These are phyloP conservation scores for Diaporthe eres DNA, from an alignment of 2,329 filamentous ascomycete species.

Conservation along the genomic window DNA sequence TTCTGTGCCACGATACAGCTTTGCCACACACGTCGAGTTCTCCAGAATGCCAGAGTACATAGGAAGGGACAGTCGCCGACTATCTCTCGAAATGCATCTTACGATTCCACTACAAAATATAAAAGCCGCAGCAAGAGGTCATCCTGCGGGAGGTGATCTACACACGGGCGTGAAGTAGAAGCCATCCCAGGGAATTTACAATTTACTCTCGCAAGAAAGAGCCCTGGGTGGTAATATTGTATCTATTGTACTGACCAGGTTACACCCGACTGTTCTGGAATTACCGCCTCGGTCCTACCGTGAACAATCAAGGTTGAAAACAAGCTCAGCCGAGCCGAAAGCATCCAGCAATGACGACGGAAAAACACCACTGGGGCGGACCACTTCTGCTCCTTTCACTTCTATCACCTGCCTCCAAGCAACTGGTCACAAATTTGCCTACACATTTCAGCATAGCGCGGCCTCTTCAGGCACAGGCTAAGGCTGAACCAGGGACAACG, in stretches of 20 bases:
- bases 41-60: background rate
- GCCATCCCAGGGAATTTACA: too few species aligned
- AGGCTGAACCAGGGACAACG: conserved; percentile 6
- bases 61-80: background rate
- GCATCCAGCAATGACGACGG: conserved; percentile 7
- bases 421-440: conserved; percentile 4
- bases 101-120: background rate
- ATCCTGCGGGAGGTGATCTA: background rate
- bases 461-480: background rate
- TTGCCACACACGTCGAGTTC: background rate
- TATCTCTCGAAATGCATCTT: background rate
- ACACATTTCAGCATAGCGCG: background rate
- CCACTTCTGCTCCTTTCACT: background rate
- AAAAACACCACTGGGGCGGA: background rate
- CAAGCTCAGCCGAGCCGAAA: conserved; percentile 30
- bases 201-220: background rate
- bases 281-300: background rate
- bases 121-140: background rate
- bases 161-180: background rate
- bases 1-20: background rate
- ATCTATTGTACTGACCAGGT: background rate
- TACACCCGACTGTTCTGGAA: background rate
- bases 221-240: too few species aligned
- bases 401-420: background rate
- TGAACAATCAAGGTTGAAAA: conserved; percentile 33